Percentiles rank a stretch among this genome's conserved stretches.
Evolutionary conservation across 208 protist genomes (phyloP).

Genomic region (Trypanosoma mega): DNA sequence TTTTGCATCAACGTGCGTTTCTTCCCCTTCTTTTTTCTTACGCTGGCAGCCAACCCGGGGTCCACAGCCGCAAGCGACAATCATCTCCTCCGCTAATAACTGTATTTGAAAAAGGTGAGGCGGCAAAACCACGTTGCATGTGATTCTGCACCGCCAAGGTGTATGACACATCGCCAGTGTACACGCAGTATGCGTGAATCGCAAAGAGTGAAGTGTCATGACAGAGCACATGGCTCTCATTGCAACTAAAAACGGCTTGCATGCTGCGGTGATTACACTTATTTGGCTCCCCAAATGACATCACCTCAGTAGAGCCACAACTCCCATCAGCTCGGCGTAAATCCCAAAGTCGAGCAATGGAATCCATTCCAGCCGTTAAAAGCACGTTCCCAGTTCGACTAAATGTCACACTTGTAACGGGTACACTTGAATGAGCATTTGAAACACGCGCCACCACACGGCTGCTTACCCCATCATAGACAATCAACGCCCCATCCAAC

Average conservation of each 20-base stretch:
- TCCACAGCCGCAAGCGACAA: constrained; percentile 79
- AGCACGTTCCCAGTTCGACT: constrained; percentile 78
- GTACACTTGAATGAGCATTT: constrained; percentile 67
- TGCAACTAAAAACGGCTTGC: constrained; percentile 57
- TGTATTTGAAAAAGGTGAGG: constrained; percentile 49
- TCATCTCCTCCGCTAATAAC: constrained; percentile 83
- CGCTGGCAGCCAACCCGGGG: constrained; percentile 55
- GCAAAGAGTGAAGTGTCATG: constrained; percentile 61
- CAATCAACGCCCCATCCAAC: constrained; percentile 69
- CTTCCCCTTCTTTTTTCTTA: constrained; percentile 16
- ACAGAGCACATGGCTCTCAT: constrained; percentile 73
- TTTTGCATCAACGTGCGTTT: background rate
- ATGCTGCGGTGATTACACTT: constrained; percentile 83
- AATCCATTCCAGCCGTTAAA: constrained; percentile 85
- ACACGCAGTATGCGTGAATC: constrained; percentile 71
- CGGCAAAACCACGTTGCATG: constrained; percentile 59
- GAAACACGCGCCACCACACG: constrained; percentile 49
- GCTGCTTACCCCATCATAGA: constrained; percentile 79
- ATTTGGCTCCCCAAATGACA: constrained; percentile 69
- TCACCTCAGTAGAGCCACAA: constrained; percentile 41
- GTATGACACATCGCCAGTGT: constrained; percentile 58
- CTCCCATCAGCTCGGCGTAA: constrained; percentile 40
- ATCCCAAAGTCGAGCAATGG: constrained; percentile 78
- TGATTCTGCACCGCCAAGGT: constrained; percentile 59
- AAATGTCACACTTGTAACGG: constrained; percentile 80